Conservation (phyloP, 2,329 filamentous ascomycete genomes). For the Penicillium sp. region DNA sequence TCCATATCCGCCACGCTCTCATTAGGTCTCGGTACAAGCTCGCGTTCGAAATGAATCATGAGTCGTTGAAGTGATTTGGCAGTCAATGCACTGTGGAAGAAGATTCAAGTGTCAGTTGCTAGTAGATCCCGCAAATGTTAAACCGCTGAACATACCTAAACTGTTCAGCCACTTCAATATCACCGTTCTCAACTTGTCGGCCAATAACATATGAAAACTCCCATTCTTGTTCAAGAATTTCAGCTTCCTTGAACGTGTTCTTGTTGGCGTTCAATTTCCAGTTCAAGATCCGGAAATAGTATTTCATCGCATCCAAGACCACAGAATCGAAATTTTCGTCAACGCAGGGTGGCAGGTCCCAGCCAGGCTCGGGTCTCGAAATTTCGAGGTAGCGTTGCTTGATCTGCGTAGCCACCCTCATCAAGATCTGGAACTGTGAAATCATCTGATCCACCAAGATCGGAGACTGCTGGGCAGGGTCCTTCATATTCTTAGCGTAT, state of each 20-base stretch:
- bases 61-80: conserved; percentile 89
- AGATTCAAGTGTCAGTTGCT: conserved; percentile 33
- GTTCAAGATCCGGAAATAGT: conserved; percentile 98
- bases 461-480: conserved; percentile 86
- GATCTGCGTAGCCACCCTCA: conserved; percentile 89
- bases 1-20: conserved; percentile 89
- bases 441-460: conserved; percentile 99
- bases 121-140: neutral
- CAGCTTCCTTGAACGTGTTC: conserved; percentile 98
- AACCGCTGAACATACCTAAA: conserved; percentile 65
- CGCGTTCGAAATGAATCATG: conserved; percentile 88
- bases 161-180: conserved; percentile 96
- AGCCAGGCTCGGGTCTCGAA: conserved; percentile 84
- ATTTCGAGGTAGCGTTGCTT: conserved; percentile 87
- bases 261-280: conserved; percentile 98
- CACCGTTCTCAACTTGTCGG: conserved; percentile 85
- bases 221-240: conserved; percentile 97
- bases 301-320: conserved; percentile 89
- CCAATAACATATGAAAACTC: conserved; percentile 95
- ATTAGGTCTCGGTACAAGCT: conserved; percentile 81
- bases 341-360: conserved; percentile 94
- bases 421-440: conserved; percentile 88
- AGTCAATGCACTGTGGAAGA: conserved; percentile 70
- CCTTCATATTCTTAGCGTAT: conserved; percentile 94
- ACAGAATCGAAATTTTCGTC: conserved; percentile 95